phyloP scores from a whole-genome alignment of 129 eudicot genomes.

The Glebionis coronaria region DNA sequence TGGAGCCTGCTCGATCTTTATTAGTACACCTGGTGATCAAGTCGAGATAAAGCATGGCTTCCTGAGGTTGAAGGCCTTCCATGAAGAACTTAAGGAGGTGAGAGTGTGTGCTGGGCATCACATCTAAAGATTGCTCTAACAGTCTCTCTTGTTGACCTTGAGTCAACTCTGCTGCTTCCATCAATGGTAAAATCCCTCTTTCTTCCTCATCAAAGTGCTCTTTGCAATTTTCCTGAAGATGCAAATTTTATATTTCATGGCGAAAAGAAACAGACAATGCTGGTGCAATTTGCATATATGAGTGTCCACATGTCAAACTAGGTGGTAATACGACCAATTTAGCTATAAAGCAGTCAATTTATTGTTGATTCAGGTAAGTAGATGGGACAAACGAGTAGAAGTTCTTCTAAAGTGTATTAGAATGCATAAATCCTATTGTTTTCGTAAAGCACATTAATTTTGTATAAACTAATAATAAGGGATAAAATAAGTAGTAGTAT shows the following conservation, averaged over 20 bases:
- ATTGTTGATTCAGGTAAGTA: too few relatives aligned
- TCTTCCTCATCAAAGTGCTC: conserved; percentile 89
- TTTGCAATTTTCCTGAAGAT: conserved; percentile 61
- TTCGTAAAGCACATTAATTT: too few relatives aligned
- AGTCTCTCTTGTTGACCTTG: conserved; percentile 51
- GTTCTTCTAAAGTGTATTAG: too few relatives aligned
- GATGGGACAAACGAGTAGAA: too few relatives aligned
- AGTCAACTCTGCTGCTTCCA: conserved; percentile 81
- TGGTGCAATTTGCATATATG: too few relatives aligned
- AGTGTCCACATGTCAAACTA: too few relatives aligned
- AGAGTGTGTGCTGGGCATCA: conserved; percentile 82
- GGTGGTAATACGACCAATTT: too few relatives aligned
- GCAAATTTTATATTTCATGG: neutral
- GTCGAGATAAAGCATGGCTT: conserved; percentile 76
- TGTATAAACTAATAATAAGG: too few relatives aligned
- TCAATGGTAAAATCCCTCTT: conserved; percentile 56
- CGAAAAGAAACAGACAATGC: neutral
- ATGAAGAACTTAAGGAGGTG: conserved; percentile 73
- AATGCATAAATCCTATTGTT: too few relatives aligned
- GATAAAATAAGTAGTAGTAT: too few relatives aligned
- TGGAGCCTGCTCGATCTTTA: conserved; percentile 47
- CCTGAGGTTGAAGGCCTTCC: conserved; percentile 87
- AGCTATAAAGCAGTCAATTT: too few relatives aligned
- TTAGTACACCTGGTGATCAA: conserved; percentile 48
- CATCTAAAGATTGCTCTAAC: conserved; percentile 65